phyloP scores from a whole-genome alignment of 805 yeast genomes.

The Wickerhamomyces ciferrii region DNA sequence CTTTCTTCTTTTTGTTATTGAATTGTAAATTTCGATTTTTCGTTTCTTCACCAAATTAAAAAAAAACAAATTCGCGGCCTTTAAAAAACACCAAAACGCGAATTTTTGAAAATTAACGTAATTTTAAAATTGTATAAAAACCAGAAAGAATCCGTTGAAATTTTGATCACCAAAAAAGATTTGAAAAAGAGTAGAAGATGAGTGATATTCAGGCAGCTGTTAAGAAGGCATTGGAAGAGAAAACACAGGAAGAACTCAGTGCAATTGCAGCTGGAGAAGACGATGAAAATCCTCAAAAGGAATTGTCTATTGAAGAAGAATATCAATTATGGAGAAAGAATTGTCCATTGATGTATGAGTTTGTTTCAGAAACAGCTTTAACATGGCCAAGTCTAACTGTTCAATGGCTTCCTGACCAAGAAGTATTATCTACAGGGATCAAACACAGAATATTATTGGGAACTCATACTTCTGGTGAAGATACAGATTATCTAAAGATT shows the following conservation, averaged over 20 bases:
- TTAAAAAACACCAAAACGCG: too few relatives aligned
- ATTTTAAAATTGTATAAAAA: too few relatives aligned
- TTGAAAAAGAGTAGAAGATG: too few relatives aligned
- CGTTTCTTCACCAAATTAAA: too few relatives aligned
- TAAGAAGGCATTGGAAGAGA: background rate
- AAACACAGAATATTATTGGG: conserved; percentile 57
- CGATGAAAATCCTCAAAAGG: conserved; percentile 20
- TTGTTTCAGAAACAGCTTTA: conserved; percentile 72
- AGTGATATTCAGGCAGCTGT: conserved; percentile 1
- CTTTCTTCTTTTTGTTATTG: too few relatives aligned
- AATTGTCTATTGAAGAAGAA: conserved; percentile 41
- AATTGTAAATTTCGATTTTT: too few relatives aligned
- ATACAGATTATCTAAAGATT: conserved; percentile 58
- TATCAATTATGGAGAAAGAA: conserved; percentile 78
- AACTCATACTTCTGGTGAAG: conserved; percentile 72
- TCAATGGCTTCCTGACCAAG: conserved; percentile 62
- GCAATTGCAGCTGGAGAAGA: conserved; percentile 6
- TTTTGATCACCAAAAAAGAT: too few relatives aligned
- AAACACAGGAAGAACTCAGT: background rate
- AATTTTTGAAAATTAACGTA: too few relatives aligned
- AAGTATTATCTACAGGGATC: conserved; percentile 22
- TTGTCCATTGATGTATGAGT: conserved; percentile 78
- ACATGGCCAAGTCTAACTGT: conserved; percentile 81
- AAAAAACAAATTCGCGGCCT: too few relatives aligned
- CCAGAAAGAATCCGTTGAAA: too few relatives aligned